Conservation (phyloP, 2,329 filamentous ascomycete species). For the Fusarium chaquense region DNA sequence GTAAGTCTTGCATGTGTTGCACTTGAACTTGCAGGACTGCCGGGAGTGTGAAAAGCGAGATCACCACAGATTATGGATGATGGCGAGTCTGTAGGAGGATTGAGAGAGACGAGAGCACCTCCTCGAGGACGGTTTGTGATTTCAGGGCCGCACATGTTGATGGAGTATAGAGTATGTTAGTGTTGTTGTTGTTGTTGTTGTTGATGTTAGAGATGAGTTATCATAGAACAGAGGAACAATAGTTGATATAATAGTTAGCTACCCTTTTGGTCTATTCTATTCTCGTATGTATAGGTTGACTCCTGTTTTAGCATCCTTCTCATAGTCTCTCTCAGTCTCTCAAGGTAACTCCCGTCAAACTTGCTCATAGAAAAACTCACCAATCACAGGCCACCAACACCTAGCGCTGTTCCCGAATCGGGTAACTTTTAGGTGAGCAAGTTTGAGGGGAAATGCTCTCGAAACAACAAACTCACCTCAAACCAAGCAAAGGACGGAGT, state of each 20-base stretch:
- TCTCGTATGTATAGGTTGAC: too few species aligned
- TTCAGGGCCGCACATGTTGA: constrained; percentile 62
- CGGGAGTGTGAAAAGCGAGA: constrained; percentile 59
- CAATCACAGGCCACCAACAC: constrained; percentile 48
- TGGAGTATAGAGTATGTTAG: background rate
- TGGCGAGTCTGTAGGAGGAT: constrained; percentile 42
- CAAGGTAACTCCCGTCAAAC: constrained; percentile 26
- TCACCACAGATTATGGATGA: constrained; percentile 49
- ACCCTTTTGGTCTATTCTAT: background rate
- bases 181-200: too few species aligned
- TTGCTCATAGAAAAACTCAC: constrained; percentile 37
- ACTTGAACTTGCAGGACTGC: constrained; percentile 51
- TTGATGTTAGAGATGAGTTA: background rate
- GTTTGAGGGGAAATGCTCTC: constrained; percentile 43
- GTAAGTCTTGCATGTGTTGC: constrained; percentile 61
- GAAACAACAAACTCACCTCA: constrained; percentile 18
- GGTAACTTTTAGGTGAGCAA: constrained; percentile 47
- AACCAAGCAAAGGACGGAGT: too few species aligned
- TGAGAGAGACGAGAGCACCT: constrained; percentile 61
- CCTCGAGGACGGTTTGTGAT: constrained; percentile 56
- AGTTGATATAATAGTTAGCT: background rate
- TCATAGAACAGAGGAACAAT: background rate
- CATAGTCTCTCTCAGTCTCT: constrained; percentile 42
- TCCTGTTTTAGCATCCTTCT: constrained; percentile 22
- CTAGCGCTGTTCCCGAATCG: constrained; percentile 43